A percentile compares a stretch with the other conserved stretches of the same genome.
Evolutionary conservation across 2,329 filamentous ascomycete genomes (phyloP).

Genomic region (Microsporum ferrugineum): DNA sequence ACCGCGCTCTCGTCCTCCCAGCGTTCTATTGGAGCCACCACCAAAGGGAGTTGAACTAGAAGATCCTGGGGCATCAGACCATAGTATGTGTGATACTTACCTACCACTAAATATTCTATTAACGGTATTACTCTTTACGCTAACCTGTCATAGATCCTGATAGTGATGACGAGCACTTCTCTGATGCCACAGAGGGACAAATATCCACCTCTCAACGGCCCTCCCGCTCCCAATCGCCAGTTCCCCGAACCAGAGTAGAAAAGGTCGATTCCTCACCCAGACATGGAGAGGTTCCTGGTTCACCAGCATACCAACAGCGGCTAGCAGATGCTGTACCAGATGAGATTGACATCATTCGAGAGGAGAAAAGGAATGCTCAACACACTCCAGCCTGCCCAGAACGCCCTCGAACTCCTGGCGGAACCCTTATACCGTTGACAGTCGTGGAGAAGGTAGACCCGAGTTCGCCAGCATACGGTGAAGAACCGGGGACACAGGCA

Average conservation of each 20-base stretch:
- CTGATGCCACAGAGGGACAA: slow-evolving; percentile 50
- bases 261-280: slow-evolving; percentile 48
- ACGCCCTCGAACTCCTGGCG: slow-evolving; percentile 36
- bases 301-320: slow-evolving; percentile 47
- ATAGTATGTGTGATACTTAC: slow-evolving; percentile 31
- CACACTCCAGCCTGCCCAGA: slow-evolving; percentile 35
- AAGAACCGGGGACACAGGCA: slow-evolving; percentile 50
- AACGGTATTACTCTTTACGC: neutral
- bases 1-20: slow-evolving; percentile 26
- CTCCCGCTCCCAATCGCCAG: slow-evolving; percentile 40
- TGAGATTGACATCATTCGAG: slow-evolving; percentile 49
- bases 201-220: slow-evolving; percentile 22
- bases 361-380: slow-evolving; percentile 31
- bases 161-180: slow-evolving; percentile 52
- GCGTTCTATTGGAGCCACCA: slow-evolving; percentile 41
- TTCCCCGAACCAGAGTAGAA: slow-evolving; percentile 53
- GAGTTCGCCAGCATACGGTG: slow-evolving; percentile 46
- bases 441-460: slow-evolving; percentile 52
- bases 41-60: slow-evolving; percentile 45
- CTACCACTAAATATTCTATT: neutral
- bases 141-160: slow-evolving; percentile 32
- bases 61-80: slow-evolving; percentile 46
- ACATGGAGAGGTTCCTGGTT: slow-evolving; percentile 53
- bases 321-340: slow-evolving; percentile 51
- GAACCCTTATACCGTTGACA: slow-evolving; percentile 45